Percentiles rank a stretch among this genome's conserved stretches.
Evolutionary conservation across 805 yeast genomes (phyloP).

Genomic region (Candida xyloterini): DNA sequence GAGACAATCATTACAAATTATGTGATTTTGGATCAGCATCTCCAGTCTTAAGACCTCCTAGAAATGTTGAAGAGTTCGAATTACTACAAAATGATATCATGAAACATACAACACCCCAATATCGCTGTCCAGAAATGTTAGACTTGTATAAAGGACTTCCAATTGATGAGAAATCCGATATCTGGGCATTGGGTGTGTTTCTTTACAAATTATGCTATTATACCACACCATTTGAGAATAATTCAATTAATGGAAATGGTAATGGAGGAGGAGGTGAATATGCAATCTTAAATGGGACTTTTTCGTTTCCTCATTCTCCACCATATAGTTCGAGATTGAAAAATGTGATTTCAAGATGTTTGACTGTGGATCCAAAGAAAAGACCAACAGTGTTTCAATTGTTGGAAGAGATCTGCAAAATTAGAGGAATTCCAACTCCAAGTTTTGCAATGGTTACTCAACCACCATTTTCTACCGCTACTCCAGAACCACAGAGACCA

Average conservation of each 20-base stretch:
- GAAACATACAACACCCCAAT: slow-evolving; percentile 83
- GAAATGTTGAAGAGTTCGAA: slow-evolving; percentile 56
- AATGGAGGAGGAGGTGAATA: slow-evolving; percentile 49
- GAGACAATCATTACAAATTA: slow-evolving; percentile 56
- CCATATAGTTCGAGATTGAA: slow-evolving; percentile 59
- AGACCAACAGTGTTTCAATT: slow-evolving; percentile 75
- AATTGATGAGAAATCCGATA: slow-evolving; percentile 77
- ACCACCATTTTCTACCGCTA: too few relatives aligned
- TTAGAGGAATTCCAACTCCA: slow-evolving; percentile 47
- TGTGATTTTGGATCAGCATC: slow-evolving; percentile 86
- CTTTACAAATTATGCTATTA: slow-evolving; percentile 75
- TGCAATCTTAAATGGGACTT: slow-evolving; percentile 58
- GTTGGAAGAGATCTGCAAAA: slow-evolving; percentile 61
- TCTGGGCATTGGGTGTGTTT: slow-evolving; percentile 83
- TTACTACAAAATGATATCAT: slow-evolving; percentile 63
- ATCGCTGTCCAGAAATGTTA: slow-evolving; percentile 82
- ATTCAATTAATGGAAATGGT: slow-evolving; percentile 34
- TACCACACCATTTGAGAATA: slow-evolving; percentile 75
- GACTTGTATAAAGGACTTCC: slow-evolving; percentile 67
- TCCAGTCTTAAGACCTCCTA: slow-evolving; percentile 60
- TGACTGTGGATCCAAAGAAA: slow-evolving; percentile 63
- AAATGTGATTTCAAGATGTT: slow-evolving; percentile 57
- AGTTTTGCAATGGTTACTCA: slow-evolving; percentile 28
- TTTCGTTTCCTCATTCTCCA: slow-evolving; percentile 53
- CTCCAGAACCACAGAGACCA: not conserved